Percentiles rank a stretch among this genome's conserved stretches.
These are phyloP conservation scores for Brassica balearica DNA, from an alignment of 441 rosid species.

Conservation along the genomic window DNA sequence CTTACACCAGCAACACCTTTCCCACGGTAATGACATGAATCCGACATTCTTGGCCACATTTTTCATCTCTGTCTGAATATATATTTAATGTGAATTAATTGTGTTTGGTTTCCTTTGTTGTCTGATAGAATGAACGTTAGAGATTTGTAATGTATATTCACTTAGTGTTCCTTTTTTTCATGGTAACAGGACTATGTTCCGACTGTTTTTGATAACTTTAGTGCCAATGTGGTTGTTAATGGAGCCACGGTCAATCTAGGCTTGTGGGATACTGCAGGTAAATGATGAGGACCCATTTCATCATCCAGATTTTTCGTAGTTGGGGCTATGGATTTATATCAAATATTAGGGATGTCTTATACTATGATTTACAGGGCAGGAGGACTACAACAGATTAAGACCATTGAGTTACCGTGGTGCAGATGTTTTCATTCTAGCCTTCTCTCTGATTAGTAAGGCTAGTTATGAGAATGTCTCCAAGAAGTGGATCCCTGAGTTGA, in stretches of 20 bases:
- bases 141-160: neutral
- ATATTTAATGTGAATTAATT: neutral
- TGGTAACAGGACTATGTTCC: conserved; percentile 62
- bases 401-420: conserved; percentile 75
- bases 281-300: neutral
- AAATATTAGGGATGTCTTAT: neutral
- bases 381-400: conserved; percentile 71
- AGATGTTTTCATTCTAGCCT: conserved; percentile 71
- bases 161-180: neutral
- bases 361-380: conserved; percentile 54
- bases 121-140: neutral
- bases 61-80: neutral
- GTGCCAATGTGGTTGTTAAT: conserved; percentile 70
- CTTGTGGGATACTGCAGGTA: conserved; percentile 79
- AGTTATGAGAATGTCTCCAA: conserved; percentile 76
- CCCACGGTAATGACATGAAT: conserved; percentile 50
- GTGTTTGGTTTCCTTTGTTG: neutral
- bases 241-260: conserved; percentile 64
- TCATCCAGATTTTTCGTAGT: neutral
- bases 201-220: conserved; percentile 70
- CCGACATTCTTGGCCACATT: neutral
- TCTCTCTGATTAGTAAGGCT: conserved; percentile 75
- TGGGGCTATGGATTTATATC: neutral
- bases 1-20: conserved; percentile 80
- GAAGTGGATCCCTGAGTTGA: conserved; percentile 76